Conservation (phyloP, 352 stramenopile genomes). For the Phytophthora palmivora region DNA sequence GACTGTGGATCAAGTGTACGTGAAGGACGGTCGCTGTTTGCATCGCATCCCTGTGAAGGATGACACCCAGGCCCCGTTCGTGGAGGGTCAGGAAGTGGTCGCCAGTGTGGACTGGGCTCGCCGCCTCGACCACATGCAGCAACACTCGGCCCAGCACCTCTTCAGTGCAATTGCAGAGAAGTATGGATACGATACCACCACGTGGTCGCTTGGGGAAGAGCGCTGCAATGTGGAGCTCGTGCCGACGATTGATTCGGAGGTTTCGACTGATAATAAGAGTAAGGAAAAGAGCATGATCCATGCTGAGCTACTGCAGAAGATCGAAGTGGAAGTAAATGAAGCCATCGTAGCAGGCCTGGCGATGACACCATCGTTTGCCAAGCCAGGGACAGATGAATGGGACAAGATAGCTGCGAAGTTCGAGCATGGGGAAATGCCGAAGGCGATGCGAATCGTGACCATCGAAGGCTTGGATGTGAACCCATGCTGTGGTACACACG, state of each 20-base stretch:
- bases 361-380: constrained; percentile 67
- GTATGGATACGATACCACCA: constrained; percentile 78
- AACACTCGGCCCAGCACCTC: constrained; percentile 91
- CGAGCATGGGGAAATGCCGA: constrained; percentile 57
- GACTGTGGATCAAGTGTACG: constrained; percentile 65
- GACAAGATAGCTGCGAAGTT: constrained; percentile 70
- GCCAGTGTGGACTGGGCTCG: constrained; percentile 77
- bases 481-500: constrained; percentile 91
- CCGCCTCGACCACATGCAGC: constrained; percentile 90
- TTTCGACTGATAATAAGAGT: constrained; percentile 27
- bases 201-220: constrained; percentile 78
- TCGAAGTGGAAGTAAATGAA: constrained; percentile 83
- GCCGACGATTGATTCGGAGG: constrained; percentile 27
- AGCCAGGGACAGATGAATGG: constrained; percentile 62
- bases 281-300: constrained; percentile 56
- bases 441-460: constrained; percentile 80
- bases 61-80: constrained; percentile 39
- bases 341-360: constrained; percentile 65
- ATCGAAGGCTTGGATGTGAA: constrained; percentile 89
- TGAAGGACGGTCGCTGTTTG: constrained; percentile 71
- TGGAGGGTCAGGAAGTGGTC: constrained; percentile 56
- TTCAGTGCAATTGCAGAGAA: constrained; percentile 85
- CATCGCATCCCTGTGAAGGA: constrained; percentile 49
- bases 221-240: constrained; percentile 86
- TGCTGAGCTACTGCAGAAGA: constrained; percentile 46